Evolutionary conservation across 2,329 filamentous ascomycete genomes (phyloP).

Genomic region (Penicillium sp.): DNA sequence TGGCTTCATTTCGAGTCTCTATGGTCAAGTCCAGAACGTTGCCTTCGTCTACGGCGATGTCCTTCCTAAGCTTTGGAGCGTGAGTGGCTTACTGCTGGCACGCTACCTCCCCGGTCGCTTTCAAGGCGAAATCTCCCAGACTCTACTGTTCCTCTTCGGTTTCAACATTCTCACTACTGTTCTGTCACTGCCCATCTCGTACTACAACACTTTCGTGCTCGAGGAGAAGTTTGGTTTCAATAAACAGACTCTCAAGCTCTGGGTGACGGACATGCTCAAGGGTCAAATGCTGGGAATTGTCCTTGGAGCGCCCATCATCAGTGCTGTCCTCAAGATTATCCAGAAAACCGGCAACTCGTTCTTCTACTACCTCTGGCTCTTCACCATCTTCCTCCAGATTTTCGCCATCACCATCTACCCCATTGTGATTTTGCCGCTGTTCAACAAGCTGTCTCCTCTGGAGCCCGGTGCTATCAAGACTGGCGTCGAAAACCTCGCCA

Average conservation of each 20-base stretch:
- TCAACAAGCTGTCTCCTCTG: conserved; percentile 96
- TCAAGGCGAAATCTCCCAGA: conserved; percentile 87
- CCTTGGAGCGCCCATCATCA: conserved; percentile 80
- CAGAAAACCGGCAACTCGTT: conserved; percentile 89
- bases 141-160: conserved; percentile 81
- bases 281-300: conserved; percentile 73
- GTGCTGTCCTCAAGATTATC: conserved; percentile 88
- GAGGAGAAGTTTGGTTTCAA: conserved; percentile 99
- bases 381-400: conserved; percentile 80
- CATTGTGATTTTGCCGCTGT: conserved; percentile 84
- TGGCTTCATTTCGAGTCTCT: conserved; percentile 71
- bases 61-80: conserved; percentile 81
- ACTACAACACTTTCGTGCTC: conserved; percentile 92
- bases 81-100: conserved; percentile 69
- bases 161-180: conserved; percentile 78
- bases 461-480: conserved; percentile 82
- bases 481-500: conserved; percentile 75
- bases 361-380: conserved; percentile 97
- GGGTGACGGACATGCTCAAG: conserved; percentile 87
- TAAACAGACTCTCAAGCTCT: conserved; percentile 87
- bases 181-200: conserved; percentile 69
- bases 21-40: conserved; percentile 80
- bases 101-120: conserved; percentile 71
- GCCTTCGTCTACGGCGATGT: conserved; percentile 85
- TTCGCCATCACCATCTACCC: conserved; percentile 96